Conservation (phyloP, 2,329 filamentous ascomycete genomes). For the Ophiosphaerella korrae region DNA sequence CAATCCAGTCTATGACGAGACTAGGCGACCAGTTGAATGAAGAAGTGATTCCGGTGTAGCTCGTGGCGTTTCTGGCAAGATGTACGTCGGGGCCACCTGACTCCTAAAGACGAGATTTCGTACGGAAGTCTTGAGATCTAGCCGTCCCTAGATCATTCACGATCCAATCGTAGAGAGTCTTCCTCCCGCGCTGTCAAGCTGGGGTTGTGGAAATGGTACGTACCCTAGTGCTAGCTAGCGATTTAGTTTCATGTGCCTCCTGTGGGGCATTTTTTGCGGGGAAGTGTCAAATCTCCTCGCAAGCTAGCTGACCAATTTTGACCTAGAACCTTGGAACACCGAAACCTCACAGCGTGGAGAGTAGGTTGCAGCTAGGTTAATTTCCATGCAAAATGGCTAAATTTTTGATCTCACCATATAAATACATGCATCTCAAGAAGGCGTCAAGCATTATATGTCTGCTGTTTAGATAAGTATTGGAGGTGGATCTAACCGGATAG, state of each 20-base stretch:
- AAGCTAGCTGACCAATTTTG: not conserved
- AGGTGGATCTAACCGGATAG: not conserved
- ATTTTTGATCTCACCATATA: not conserved
- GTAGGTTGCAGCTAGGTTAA: too few relatives aligned
- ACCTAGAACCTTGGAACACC: not conserved
- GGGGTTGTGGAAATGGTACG: not conserved
- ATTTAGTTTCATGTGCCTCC: not conserved
- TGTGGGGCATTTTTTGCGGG: constrained; percentile 23
- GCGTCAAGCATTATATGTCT: not conserved
- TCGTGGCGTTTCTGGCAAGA: not conserved
- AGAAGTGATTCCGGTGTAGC: not conserved
- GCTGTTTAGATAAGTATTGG: not conserved
- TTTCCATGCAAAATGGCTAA: too few relatives aligned
- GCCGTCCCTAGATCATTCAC: not conserved
- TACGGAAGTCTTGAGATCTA: not conserved
- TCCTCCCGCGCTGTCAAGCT: not conserved
- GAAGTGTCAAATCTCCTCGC: constrained; percentile 9
- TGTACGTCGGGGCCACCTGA: not conserved
- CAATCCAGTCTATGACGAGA: constrained; percentile 22
- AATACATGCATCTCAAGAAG: too few relatives aligned
- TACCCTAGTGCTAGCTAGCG: not conserved
- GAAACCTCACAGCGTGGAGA: not conserved
- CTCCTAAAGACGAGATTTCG: too few relatives aligned
- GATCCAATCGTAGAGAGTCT: not conserved
- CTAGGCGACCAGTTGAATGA: constrained; percentile 20